Percentiles rank a stretch among this genome's conserved stretches.
phyloP scores from a whole-genome alignment of 495 filamentous ascomycete species.

The Polyplosphaeria fusca region DNA sequence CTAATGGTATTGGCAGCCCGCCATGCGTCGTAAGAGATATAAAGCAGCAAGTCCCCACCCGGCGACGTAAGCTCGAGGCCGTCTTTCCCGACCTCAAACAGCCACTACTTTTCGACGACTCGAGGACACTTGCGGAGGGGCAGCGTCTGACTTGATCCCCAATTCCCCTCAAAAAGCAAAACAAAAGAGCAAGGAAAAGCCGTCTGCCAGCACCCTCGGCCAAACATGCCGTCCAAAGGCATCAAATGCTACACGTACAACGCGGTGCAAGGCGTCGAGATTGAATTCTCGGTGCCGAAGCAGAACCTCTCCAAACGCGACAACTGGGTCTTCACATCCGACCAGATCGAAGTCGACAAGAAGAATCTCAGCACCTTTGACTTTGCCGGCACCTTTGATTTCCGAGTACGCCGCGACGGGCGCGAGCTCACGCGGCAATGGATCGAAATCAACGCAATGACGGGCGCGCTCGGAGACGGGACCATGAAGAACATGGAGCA shows the following conservation, averaged over 20 bases:
- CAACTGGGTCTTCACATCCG: constrained; percentile 40
- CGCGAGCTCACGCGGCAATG: constrained; percentile 32
- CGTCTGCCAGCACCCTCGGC: background rate
- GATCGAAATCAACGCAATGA: constrained; percentile 49
- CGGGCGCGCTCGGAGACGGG: constrained; percentile 47
- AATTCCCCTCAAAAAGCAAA: background rate
- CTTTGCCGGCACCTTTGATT: constrained; percentile 49
- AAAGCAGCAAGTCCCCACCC: background rate
- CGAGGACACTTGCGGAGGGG: no score
- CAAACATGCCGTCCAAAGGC: constrained; percentile 53
- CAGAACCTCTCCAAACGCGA: constrained; percentile 37
- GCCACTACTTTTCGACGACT: no score
- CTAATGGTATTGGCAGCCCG: background rate
- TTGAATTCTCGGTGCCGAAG: constrained; percentile 49
- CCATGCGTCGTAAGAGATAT: background rate
- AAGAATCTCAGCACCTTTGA: constrained; percentile 46
- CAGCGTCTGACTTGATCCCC: no score
- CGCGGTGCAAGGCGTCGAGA: constrained; percentile 43
- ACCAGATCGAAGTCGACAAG: constrained; percentile 49
- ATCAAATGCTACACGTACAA: constrained; percentile 50
- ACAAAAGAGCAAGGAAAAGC: background rate
- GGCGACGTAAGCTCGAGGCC: background rate
- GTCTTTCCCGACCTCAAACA: background rate
- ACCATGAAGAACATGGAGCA: constrained; percentile 49
- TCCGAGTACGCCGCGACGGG: constrained; percentile 45